Evolutionary conservation across 768 basidiomycete genomes (phyloP).

Genomic region (Naganishia friedmannii): DNA sequence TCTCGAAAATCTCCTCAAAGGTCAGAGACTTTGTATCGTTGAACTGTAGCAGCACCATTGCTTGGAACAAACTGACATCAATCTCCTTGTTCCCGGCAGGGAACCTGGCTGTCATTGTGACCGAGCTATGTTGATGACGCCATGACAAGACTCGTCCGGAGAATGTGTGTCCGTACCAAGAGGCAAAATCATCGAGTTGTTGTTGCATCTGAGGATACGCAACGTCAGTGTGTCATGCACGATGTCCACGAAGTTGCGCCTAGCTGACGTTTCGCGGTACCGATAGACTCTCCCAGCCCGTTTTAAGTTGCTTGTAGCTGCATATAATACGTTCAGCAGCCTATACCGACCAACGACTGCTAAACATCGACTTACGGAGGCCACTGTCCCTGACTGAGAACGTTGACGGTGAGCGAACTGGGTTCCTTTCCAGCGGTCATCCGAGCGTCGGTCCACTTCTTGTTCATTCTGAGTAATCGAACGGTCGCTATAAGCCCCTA

Average conservation of each 20-base stretch:
- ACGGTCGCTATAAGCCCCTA: neutral
- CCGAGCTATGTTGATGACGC: constrained; percentile 83
- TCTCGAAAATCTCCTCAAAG: constrained; percentile 66
- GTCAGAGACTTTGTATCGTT: constrained; percentile 64
- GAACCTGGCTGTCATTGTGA: constrained; percentile 71
- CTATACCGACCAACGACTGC: neutral
- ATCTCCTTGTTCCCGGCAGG: constrained; percentile 67
- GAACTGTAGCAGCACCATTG: constrained; percentile 79
- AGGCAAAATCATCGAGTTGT: constrained; percentile 63
- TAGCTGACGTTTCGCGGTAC: constrained; percentile 12
- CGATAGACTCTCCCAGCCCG: constrained; percentile 23
- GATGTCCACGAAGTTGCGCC: neutral
- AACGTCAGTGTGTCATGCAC: constrained; percentile 25
- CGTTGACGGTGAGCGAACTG: constrained; percentile 67
- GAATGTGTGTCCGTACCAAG: constrained; percentile 77
- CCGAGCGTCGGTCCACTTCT: constrained; percentile 22
- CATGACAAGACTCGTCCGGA: constrained; percentile 72
- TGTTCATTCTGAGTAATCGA: constrained; percentile 60
- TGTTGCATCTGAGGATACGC: constrained; percentile 63
- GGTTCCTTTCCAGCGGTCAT: constrained; percentile 31
- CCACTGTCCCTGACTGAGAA: constrained; percentile 86
- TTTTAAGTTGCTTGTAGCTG: constrained; percentile 53
- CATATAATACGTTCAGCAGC: constrained; percentile 34
- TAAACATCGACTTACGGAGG: constrained; percentile 58
- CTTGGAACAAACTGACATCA: constrained; percentile 85